Evolutionary conservation across 1,139 yeast species (phyloP), one percentile per base, ranked within the genome.

Genomic region (Yamadazyma blattariae): DNA sequence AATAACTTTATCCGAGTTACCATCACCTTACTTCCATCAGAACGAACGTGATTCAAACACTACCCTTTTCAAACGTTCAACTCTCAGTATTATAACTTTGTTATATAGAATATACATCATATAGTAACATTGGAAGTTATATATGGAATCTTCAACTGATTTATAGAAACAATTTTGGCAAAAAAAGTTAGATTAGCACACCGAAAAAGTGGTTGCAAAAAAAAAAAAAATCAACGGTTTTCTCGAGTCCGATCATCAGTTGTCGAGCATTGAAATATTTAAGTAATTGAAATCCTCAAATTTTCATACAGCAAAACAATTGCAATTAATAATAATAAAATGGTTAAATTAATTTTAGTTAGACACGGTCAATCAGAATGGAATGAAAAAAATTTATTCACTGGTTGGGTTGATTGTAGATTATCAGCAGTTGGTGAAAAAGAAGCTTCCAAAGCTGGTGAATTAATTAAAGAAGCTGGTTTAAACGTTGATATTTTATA

Each of bases 341-440:
- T 70, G 75, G 86, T 82, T 57, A 83, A 82, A 67, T 75, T 84
- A 69, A 77, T 84, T 59, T 73, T 84, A 64, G 86, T 84, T 55
- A 84, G 97, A 79, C 97, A 90, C 92, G 97, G 97, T 60, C 96
- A 90, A 77, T 86, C 96, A 71, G 97, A 87, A 68, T 90, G 97
- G 97, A 90, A 90, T 70, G 96, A 88, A 71, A 87, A 87, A 79
- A 90, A 92, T 79, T 78, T 90, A 56, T 92, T 92, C 82, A 90
- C 97, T 65, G 98, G 98, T 60, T 92, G 98, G 98, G 97, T 90
- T 48, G 97, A 90, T 66, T 95, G 88, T 51, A 77, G 79, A 62
- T 80, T 92, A 64, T 81, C 94, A 39, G 90, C 77, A 45, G 68
- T 76, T 53, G 97, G 97, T 67, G 79, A 76, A 64, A 75, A 82